These are phyloP conservation scores for Cutaneotrichosporon sp. DNA, from an alignment of 1,284 basidiomycete species.

Conservation along the genomic window DNA sequence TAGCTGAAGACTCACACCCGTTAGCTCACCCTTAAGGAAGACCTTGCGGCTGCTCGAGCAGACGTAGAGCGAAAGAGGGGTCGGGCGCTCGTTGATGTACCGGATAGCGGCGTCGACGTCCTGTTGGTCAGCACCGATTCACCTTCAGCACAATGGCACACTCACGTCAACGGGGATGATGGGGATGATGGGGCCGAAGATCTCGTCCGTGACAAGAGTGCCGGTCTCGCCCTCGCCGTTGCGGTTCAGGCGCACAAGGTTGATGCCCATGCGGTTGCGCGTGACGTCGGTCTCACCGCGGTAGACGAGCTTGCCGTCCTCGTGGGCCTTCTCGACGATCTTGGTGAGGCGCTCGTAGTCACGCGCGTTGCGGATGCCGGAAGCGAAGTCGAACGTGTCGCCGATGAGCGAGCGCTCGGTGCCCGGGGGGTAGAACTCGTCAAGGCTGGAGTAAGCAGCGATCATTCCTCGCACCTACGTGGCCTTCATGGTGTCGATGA, in stretches of 20 bases:
- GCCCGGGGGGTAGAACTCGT: constrained; percentile 43
- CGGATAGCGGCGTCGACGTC: constrained; percentile 70
- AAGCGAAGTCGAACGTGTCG: constrained; percentile 55
- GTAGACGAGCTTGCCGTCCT: constrained; percentile 64
- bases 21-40: constrained; percentile 42
- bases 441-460: constrained; percentile 29
- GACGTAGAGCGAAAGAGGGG: constrained; percentile 51
- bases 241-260: constrained; percentile 57
- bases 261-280: constrained; percentile 48
- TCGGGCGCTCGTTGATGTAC: constrained; percentile 61
- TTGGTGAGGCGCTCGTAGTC: constrained; percentile 66
- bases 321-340: constrained; percentile 65
- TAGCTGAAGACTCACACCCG: not conserved
- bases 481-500: constrained; percentile 65
- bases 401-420: constrained; percentile 55
- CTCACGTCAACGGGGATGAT: constrained; percentile 67
- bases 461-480: constrained; percentile 52
- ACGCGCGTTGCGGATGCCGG: constrained; percentile 58
- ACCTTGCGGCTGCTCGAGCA: constrained; percentile 39
- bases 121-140: constrained; percentile 33
- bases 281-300: constrained; percentile 68
- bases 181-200: constrained; percentile 73
- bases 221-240: constrained; percentile 64
- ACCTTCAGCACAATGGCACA: constrained; percentile 20
- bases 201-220: constrained; percentile 69